A percentile compares a stretch with the other conserved stretches of the same genome.
phyloP scores from a whole-genome alignment of 148 eudicot species.

The Hydrangea macrophylla region DNA sequence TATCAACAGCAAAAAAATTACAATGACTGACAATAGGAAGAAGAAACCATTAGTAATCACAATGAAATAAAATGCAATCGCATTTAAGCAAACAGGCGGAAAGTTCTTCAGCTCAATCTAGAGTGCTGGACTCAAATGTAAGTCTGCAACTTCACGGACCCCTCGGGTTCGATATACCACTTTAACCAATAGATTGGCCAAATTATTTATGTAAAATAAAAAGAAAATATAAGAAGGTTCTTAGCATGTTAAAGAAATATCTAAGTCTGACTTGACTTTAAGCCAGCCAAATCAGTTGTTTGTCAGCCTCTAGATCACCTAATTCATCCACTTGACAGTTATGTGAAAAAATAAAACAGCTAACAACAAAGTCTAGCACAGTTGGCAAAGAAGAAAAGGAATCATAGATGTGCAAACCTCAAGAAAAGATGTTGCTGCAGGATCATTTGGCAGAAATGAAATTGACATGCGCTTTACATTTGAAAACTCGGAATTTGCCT shows the following conservation, averaged over 20 bases:
- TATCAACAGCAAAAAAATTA: neutral
- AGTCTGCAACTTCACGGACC: neutral
- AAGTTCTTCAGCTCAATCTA: neutral
- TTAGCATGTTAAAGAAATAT: neutral
- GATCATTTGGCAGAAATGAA: constrained; percentile 82
- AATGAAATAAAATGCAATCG: no score
- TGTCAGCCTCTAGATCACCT: neutral
- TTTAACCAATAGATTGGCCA: neutral
- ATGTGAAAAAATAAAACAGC: neutral
- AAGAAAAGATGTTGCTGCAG: constrained; percentile 62
- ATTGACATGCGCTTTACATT: constrained; percentile 62
- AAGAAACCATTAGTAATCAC: no score
- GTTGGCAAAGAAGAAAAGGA: neutral
- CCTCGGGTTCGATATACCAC: neutral
- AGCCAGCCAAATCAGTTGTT: neutral
- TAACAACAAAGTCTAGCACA: neutral
- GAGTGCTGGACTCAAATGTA: neutral
- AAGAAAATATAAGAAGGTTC: neutral
- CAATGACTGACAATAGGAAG: neutral
- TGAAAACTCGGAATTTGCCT: constrained; percentile 69
- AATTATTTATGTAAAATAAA: neutral
- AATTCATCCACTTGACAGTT: neutral
- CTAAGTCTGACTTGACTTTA: neutral
- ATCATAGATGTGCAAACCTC: constrained; percentile 48
- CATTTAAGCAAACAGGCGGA: no score